Evolutionary conservation across 805 yeast species (phyloP).

Genomic region (Yarrowia porcina): DNA sequence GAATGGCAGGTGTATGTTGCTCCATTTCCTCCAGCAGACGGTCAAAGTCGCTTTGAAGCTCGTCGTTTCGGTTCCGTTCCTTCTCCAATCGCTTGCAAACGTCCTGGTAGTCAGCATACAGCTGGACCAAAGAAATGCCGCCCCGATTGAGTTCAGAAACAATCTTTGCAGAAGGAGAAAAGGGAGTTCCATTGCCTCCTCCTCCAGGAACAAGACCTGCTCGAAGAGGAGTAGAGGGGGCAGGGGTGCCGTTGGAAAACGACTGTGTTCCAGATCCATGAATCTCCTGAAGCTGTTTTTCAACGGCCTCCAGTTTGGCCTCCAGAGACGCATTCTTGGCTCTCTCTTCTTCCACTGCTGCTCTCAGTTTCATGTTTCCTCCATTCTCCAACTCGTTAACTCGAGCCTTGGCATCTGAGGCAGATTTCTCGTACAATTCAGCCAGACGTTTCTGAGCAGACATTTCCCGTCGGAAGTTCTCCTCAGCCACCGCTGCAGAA

Average conservation of each 20-base stretch:
- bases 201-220: conserved; percentile 32
- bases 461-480: conserved; percentile 55
- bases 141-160: conserved; percentile 48
- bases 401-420: conserved; percentile 51
- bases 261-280: conserved; percentile 9
- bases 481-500: conserved; percentile 44
- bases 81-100: conserved; percentile 62
- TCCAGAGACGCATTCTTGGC: conserved; percentile 41
- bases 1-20: conserved; percentile 69
- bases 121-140: conserved; percentile 58
- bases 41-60: conserved; percentile 67
- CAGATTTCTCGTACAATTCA: conserved; percentile 53
- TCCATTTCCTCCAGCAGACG: conserved; percentile 73
- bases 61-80: conserved; percentile 68
- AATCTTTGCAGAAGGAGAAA: conserved; percentile 59
- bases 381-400: conserved; percentile 52
- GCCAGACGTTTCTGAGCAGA: conserved; percentile 58
- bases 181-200: conserved; percentile 27
- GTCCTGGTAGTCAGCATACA: conserved; percentile 61
- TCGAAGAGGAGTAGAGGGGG: conserved; percentile 22
- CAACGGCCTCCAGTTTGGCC: conserved; percentile 45
- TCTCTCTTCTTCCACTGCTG: conserved; percentile 41
- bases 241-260: conserved; percentile 32
- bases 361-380: conserved; percentile 43
- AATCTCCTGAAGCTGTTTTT: conserved; percentile 36